A percentile compares a stretch with the other conserved stretches of the same genome.
Evolutionary conservation across 2,329 filamentous ascomycete genomes (phyloP).

Genomic region (Arachnomyces sp.): DNA sequence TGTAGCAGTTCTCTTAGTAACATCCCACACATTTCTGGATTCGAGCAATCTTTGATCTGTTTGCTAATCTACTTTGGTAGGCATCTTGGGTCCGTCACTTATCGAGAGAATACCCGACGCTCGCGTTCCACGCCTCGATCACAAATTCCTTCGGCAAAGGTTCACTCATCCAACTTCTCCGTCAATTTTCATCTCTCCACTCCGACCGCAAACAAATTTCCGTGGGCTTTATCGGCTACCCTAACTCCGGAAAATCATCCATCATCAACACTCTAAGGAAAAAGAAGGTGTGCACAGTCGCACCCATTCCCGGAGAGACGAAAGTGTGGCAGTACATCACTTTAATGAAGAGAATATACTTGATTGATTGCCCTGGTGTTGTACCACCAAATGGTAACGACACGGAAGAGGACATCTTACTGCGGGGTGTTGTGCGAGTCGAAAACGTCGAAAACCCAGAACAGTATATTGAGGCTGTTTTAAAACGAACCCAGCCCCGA

Average conservation of each 20-base stretch:
- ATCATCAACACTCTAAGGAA: slow-evolving; percentile 94
- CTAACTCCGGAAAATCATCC: slow-evolving; percentile 91
- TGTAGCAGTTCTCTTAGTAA: slow-evolving; percentile 95
- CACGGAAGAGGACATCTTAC: slow-evolving; percentile 75
- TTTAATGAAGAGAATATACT: slow-evolving; percentile 84
- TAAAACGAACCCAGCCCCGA: slow-evolving; percentile 70
- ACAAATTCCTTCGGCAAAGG: slow-evolving; percentile 97
- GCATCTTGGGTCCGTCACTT: slow-evolving; percentile 85
- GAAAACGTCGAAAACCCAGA: slow-evolving; percentile 96
- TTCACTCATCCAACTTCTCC: slow-evolving; percentile 79
- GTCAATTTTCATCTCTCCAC: slow-evolving; percentile 87
- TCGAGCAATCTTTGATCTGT: slow-evolving; percentile 19
- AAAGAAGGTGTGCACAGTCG: slow-evolving; percentile 89
- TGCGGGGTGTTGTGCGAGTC: slow-evolving; percentile 84
- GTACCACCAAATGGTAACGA: slow-evolving; percentile 82
- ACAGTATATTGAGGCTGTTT: slow-evolving; percentile 82
- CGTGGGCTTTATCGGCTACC: slow-evolving; percentile 80
- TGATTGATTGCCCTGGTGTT: slow-evolving; percentile 95
- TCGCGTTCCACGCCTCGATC: slow-evolving; percentile 89
- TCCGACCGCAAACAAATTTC: slow-evolving; percentile 89
- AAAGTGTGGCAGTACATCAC: slow-evolving; percentile 99
- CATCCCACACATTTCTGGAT: slow-evolving; percentile 72
- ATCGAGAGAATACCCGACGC: slow-evolving; percentile 84
- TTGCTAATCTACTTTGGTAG: slow-evolving; percentile 43
- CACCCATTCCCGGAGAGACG: slow-evolving; percentile 91